Percentiles rank a stretch among this genome's conserved stretches.
These are phyloP conservation scores for Ogataea glucozyma DNA, from an alignment of 805 yeast genomes.

Conservation along the genomic window DNA sequence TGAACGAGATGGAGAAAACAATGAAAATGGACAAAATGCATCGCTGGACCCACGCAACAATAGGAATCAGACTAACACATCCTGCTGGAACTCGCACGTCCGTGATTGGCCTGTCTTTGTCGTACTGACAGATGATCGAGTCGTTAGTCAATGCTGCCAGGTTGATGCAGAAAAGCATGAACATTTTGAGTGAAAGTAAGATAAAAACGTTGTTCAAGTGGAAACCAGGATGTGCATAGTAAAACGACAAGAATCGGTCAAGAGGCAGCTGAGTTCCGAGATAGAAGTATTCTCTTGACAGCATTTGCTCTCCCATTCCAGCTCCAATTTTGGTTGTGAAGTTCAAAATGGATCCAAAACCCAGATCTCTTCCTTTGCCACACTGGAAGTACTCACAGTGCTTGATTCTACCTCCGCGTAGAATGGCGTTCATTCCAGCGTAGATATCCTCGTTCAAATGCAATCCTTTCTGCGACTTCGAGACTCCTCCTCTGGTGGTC, in stretches of 20 bases:
- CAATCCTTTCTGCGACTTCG: conserved; percentile 80
- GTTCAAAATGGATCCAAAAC: conserved; percentile 79
- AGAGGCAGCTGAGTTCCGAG: conserved; percentile 75
- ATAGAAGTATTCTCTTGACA: conserved; percentile 79
- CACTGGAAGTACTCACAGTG: conserved; percentile 84
- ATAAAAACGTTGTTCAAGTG: conserved; percentile 78
- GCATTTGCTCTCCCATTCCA: conserved; percentile 88
- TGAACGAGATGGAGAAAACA: conserved; percentile 71
- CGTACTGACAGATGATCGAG: conserved; percentile 60
- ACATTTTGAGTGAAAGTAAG: conserved; percentile 65
- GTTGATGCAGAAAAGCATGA: conserved; percentile 57
- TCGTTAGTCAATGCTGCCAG: conserved; percentile 64
- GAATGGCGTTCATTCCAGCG: conserved; percentile 79
- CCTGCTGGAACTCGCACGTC: conserved; percentile 65
- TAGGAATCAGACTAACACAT: conserved; percentile 70
- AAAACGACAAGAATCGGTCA: conserved; percentile 77
- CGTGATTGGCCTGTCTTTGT: conserved; percentile 57
- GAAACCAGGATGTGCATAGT: conserved; percentile 86
- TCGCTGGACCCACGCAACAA: conserved; percentile 73
- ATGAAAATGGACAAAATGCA: conserved; percentile 72
- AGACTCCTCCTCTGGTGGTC: conserved; percentile 86
- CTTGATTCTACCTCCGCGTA: conserved; percentile 81
- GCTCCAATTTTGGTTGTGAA: conserved; percentile 86
- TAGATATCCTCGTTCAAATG: conserved; percentile 85
- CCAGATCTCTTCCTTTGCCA: conserved; percentile 85